A percentile compares a stretch with the other conserved stretches of the same genome.
These are phyloP conservation scores for Dactylonectria estremocensis DNA, from an alignment of 2,329 filamentous ascomycete species.

Conservation along the genomic window DNA sequence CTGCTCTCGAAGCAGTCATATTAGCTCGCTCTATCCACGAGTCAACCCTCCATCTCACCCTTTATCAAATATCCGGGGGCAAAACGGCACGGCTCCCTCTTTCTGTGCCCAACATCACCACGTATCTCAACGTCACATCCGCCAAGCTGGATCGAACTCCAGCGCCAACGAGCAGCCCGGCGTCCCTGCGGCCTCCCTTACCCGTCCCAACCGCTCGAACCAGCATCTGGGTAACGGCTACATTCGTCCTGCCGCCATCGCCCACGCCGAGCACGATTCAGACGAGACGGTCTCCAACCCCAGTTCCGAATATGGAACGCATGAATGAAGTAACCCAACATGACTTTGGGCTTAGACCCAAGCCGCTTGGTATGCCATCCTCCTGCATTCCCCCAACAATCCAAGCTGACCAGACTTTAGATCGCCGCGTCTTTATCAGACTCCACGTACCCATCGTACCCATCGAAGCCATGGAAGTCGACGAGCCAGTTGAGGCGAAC, in stretches of 20 bases:
- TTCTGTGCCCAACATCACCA: not conserved
- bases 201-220: not conserved
- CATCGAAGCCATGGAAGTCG: not conserved
- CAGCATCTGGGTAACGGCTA: not conserved
- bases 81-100: not conserved
- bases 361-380: constrained; percentile 7
- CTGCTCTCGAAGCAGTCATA: not conserved
- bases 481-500: no score
- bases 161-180: not conserved
- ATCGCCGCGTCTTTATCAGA: constrained; percentile 9
- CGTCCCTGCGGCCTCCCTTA: constrained; percentile 1
- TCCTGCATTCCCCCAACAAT: no score
- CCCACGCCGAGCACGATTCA: not conserved
- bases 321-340: not conserved
- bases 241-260: not conserved
- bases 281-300: not conserved
- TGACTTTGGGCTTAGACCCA: constrained; percentile 23
- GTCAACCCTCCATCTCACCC: no score
- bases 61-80: not conserved
- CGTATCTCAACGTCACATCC: not conserved
- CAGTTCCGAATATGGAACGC: not conserved
- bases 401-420: not conserved
- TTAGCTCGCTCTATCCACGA: not conserved
- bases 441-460: constrained; percentile 15
- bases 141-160: constrained; percentile 5